Evolutionary conservation across 441 rosid species (phyloP).

Genomic region (Adansonia gregorii): DNA sequence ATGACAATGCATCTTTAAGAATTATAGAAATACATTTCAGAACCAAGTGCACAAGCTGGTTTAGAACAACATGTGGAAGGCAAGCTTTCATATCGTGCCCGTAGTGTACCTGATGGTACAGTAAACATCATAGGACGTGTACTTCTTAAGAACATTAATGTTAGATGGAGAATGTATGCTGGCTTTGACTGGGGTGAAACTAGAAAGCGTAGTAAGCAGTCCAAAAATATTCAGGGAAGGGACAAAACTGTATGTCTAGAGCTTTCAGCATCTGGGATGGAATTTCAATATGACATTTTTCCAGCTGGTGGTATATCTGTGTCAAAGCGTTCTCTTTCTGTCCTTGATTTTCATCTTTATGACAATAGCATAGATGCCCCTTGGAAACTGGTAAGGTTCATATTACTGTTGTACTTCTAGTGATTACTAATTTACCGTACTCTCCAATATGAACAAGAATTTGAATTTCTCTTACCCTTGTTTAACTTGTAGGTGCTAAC

Average conservation of each 20-base stretch:
- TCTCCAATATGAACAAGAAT: conserved; percentile 22
- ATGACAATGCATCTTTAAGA: conserved; percentile 56
- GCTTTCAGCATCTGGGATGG: conserved; percentile 67
- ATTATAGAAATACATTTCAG: conserved; percentile 83
- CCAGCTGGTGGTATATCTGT: conserved; percentile 68
- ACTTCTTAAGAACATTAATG: conserved; percentile 58
- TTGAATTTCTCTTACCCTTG: conserved; percentile 30
- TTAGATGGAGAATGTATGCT: conserved; percentile 84
- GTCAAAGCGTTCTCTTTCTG: conserved; percentile 72
- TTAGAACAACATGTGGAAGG: conserved; percentile 50
- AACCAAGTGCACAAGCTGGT: conserved; percentile 53
- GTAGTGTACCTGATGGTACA: conserved; percentile 41
- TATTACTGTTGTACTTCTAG: conserved; percentile 24
- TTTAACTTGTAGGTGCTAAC: conserved; percentile 71
- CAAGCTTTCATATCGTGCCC: conserved; percentile 41
- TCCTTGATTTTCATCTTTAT: conserved; percentile 73
- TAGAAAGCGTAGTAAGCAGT: conserved; percentile 38
- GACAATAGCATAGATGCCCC: conserved; percentile 83
- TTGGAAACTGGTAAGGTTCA: conserved; percentile 75
- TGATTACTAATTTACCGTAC: conserved; percentile 26
- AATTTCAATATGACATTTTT: conserved; percentile 64
- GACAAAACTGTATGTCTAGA: conserved; percentile 68
- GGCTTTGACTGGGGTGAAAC: conserved; percentile 82
- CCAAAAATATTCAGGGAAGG: conserved; percentile 49
- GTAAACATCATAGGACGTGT: conserved; percentile 62